Percentiles rank a stretch among this genome's conserved stretches.
Evolutionary conservation across 2,329 filamentous ascomycete species (phyloP).

Genomic region (Cordyceps cateniannulata): DNA sequence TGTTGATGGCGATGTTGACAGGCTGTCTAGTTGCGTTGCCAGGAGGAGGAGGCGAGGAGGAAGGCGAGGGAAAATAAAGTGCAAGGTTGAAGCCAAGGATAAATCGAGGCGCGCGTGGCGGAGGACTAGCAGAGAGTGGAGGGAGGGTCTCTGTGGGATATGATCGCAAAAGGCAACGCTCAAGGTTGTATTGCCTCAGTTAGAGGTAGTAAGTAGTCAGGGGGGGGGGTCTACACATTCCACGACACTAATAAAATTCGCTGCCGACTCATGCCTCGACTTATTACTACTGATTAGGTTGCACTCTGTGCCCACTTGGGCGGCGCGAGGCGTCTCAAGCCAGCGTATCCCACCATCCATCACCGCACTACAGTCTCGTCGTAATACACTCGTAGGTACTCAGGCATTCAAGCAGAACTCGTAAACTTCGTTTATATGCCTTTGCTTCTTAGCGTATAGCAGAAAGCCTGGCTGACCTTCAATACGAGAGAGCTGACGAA

Average conservation of each 20-base stretch:
- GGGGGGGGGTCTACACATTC: neutral
- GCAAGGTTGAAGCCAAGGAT: constrained; percentile 7
- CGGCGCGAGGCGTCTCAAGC: neutral
- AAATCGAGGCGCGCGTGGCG: constrained; percentile 6
- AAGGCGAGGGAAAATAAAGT: neutral
- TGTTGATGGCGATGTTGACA: neutral
- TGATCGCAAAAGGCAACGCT: constrained; percentile 2
- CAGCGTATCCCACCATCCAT: neutral
- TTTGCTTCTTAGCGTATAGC: too few species aligned
- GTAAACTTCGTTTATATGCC: too few species aligned
- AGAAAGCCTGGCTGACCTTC: too few species aligned
- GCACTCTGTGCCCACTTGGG: neutral
- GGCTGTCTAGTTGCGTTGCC: neutral
- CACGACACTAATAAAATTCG: neutral
- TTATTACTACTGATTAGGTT: neutral
- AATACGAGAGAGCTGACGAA: too few species aligned
- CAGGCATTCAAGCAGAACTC: neutral
- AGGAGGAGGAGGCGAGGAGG: neutral
- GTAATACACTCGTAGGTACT: neutral
- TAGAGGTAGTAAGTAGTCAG: neutral
- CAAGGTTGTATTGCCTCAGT: neutral
- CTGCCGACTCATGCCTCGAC: neutral
- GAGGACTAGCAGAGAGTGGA: constrained; percentile 5
- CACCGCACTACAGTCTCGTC: neutral
- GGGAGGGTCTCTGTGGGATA: neutral